A percentile compares a stretch with the other conserved stretches of the same genome.
phyloP scores from a whole-genome alignment of 768 basidiomycete species.

The Xerocomus brunneocitrinus region DNA sequence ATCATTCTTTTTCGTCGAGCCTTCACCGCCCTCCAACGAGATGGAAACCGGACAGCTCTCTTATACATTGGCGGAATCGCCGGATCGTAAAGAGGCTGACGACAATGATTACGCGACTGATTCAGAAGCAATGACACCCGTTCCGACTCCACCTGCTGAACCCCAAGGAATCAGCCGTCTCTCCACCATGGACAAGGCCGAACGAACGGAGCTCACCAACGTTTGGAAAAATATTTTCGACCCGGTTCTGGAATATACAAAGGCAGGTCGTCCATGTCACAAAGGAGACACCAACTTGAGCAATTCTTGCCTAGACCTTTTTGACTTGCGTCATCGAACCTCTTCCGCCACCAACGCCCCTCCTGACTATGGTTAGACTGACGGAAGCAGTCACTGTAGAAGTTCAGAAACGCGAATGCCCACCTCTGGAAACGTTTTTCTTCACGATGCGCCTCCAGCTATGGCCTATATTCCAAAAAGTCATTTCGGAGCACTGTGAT shows the following conservation, averaged over 20 bases:
- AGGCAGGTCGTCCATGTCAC: constrained; percentile 41
- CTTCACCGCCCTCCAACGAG: constrained; percentile 32
- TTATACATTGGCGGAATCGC: constrained; percentile 38
- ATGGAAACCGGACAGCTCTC: constrained; percentile 33
- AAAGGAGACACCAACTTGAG: not conserved
- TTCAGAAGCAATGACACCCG: constrained; percentile 46
- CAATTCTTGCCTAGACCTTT: constrained; percentile 49
- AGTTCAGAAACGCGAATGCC: constrained; percentile 71
- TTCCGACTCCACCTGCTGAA: constrained; percentile 29
- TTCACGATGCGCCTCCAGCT: constrained; percentile 77
- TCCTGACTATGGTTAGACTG: constrained; percentile 88
- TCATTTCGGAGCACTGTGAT: constrained; percentile 80
- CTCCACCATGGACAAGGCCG: constrained; percentile 47
- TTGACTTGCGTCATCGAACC: constrained; percentile 66
- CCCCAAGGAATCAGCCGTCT: constrained; percentile 23
- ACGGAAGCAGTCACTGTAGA: constrained; percentile 76
- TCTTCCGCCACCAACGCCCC: constrained; percentile 64
- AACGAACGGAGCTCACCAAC: constrained; percentile 52
- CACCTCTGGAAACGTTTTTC: constrained; percentile 77
- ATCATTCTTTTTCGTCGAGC: constrained; percentile 64
- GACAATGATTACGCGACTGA: constrained; percentile 41
- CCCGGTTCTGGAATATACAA: constrained; percentile 81
- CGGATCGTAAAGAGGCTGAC: constrained; percentile 33
- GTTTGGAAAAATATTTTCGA: constrained; percentile 94
- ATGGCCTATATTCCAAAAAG: constrained; percentile 93